Conservation (phyloP, 257 asterid genomes). For the Rauvolfia tetraphylla region DNA sequence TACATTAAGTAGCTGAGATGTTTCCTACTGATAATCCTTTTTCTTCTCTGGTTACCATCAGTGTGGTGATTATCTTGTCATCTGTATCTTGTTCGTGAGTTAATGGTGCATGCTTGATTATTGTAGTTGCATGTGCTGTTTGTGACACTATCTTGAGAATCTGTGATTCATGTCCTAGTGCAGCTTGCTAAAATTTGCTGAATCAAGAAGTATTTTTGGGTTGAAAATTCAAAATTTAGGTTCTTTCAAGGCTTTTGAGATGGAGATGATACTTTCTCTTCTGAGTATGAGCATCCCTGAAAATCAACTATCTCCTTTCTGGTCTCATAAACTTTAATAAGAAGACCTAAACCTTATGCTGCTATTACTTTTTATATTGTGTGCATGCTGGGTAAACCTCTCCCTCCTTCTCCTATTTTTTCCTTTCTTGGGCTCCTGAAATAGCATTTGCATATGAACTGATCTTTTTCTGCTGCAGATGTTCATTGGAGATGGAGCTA, state of each 20-base stretch:
- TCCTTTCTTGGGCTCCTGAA: background rate
- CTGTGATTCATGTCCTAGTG: background rate
- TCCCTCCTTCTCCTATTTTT: too few relatives aligned
- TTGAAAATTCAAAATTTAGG: background rate
- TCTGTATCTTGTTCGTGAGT: background rate
- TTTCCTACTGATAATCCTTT: background rate
- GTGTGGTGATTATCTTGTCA: background rate
- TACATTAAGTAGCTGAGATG: background rate
- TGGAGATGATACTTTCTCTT: too few relatives aligned
- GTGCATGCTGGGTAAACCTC: too few relatives aligned
- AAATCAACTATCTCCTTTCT: background rate
- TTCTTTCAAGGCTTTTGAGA: background rate
- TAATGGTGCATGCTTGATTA: background rate
- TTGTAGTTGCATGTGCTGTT: background rate
- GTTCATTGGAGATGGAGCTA: conserved; percentile 91
- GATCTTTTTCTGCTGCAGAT: conserved; percentile 41
- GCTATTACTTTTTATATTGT: background rate
- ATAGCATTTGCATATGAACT: background rate
- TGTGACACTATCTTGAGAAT: background rate
- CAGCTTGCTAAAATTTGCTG: background rate
- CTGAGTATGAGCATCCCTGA: background rate
- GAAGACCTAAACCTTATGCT: background rate
- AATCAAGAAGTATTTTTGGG: background rate
- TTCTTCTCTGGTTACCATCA: background rate
- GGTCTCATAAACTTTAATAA: background rate